These are phyloP conservation scores for Yamadazyma paraphyllophila DNA, from an alignment of 805 yeast species.

Conservation along the genomic window DNA sequence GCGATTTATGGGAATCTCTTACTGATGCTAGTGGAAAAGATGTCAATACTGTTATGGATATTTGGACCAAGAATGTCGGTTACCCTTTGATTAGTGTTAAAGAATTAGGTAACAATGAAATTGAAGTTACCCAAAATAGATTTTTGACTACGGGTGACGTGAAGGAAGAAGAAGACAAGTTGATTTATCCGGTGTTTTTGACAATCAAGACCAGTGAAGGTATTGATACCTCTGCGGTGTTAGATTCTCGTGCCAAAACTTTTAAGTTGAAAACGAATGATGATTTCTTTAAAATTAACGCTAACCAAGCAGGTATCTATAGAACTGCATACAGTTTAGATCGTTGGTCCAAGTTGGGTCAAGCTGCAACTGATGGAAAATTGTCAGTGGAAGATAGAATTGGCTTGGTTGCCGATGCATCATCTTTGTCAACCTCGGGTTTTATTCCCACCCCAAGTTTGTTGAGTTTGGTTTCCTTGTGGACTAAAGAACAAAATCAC, in stretches of 20 bases:
- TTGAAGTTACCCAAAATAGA: conserved; percentile 67
- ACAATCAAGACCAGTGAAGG: conserved; percentile 61
- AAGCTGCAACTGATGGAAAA: conserved; percentile 54
- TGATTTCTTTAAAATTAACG: conserved; percentile 68
- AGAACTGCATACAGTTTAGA: conserved; percentile 64
- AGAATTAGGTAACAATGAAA: conserved; percentile 47
- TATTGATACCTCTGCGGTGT: conserved; percentile 55
- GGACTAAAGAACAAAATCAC: conserved; percentile 59
- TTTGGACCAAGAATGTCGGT: conserved; percentile 79
- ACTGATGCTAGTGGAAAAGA: conserved; percentile 69
- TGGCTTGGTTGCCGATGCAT: conserved; percentile 79
- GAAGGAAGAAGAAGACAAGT: conserved; percentile 67
- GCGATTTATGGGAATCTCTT: conserved; percentile 74
- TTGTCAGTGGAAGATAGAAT: conserved; percentile 75
- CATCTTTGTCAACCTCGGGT: conserved; percentile 69
- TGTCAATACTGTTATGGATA: conserved; percentile 69
- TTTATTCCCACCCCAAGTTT: conserved; percentile 60
- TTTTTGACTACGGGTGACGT: conserved; percentile 77
- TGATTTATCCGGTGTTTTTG: conserved; percentile 68
- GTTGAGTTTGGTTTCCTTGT: conserved; percentile 55
- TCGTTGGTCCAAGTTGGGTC: conserved; percentile 68
- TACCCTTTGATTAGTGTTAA: conserved; percentile 70
- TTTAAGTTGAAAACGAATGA: conserved; percentile 38
- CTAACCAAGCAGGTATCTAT: conserved; percentile 72
- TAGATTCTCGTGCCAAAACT: conserved; percentile 43